Base-by-base conservation (phyloP, 352 stramenopile species). In the Peronospora destructor region DNA sequence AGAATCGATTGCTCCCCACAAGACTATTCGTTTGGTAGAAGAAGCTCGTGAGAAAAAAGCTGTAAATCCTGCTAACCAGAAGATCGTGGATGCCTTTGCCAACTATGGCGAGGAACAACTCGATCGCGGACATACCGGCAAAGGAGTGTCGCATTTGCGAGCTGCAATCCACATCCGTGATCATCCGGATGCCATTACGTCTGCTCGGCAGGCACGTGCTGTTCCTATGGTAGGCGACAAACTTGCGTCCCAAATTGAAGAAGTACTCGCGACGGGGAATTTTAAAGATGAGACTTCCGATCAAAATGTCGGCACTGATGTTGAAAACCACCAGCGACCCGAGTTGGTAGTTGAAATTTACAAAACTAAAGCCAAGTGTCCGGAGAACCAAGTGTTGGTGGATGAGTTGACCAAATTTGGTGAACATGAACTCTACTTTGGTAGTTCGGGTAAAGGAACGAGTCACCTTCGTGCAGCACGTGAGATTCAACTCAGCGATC, bases 81-180 rank as follows among this genome's bases (percentile, higher is more conserved):
- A 85, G 55, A 72, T 91, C 13, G 76, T 88, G 25, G 71, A 91
- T 48, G 79, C 71, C 6, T 88, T 91, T 44, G 53, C 71, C 1
- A 64, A 71, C 13, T 91, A 88, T 30, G 79, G 73, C 11, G 68
- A 77, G 45, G 38, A 68, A 2, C 76, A 91, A 37, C 54, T 87
- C 0, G 56, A 78, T 25, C 63, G 46, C 4, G 79, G 79, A 1
- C 79, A 91, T 57, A 88, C 79, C 5, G 79, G 79, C 49, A 88
- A 91, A 47, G 79, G 76, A 8, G 68, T 84, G 10, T 75, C 74
- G 2, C 76, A 87, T 47, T 49, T 91, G 45, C 76, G 76, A 2
- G 76, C 79, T 8, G 79, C 79, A n/a, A 50, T 70, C 19, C 54
- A 73, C 28, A 87, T 87, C 38, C 72, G 71, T 10, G 56, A 83